Evolutionary conservation across 1,139 yeast genomes (phyloP).

Genomic region (Saccharomyces pastorianus): DNA sequence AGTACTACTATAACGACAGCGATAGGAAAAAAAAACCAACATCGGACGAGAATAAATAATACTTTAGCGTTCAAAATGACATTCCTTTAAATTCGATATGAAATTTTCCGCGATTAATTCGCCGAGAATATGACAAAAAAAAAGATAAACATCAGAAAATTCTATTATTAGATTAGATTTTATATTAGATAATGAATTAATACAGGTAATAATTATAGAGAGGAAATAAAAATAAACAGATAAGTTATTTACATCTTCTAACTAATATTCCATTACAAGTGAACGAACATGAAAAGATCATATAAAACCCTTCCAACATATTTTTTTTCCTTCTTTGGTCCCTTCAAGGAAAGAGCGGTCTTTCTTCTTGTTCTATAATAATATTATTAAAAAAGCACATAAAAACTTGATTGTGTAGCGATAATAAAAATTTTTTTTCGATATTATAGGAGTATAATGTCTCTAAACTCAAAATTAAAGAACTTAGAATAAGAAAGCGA

Average conservation of each 20-base stretch:
- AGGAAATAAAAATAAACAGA: neutral
- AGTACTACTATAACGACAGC: neutral
- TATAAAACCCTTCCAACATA: neutral
- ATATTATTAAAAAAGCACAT: conserved; percentile 1
- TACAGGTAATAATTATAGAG: neutral
- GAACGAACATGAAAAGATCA: neutral
- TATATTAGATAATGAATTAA: neutral
- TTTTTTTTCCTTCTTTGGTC: conserved; percentile 1
- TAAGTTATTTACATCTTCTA: neutral
- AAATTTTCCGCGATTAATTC: neutral
- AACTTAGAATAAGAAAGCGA: conserved; percentile 55
- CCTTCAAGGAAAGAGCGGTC: conserved; percentile 1
- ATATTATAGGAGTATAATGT: neutral
- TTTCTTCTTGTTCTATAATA: neutral
- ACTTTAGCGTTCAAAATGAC: neutral
- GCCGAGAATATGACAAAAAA: neutral
- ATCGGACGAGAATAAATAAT: neutral
- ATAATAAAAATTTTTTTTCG: neutral
- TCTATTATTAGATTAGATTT: neutral
- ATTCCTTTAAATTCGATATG: neutral
- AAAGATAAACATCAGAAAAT: neutral
- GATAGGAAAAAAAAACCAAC: neutral
- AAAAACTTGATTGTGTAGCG: neutral
- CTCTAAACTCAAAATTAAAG: neutral
- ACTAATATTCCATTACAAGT: neutral